These are phyloP conservation scores for Naganishia onofrii DNA, from an alignment of 768 basidiomycete genomes.

Conservation along the genomic window DNA sequence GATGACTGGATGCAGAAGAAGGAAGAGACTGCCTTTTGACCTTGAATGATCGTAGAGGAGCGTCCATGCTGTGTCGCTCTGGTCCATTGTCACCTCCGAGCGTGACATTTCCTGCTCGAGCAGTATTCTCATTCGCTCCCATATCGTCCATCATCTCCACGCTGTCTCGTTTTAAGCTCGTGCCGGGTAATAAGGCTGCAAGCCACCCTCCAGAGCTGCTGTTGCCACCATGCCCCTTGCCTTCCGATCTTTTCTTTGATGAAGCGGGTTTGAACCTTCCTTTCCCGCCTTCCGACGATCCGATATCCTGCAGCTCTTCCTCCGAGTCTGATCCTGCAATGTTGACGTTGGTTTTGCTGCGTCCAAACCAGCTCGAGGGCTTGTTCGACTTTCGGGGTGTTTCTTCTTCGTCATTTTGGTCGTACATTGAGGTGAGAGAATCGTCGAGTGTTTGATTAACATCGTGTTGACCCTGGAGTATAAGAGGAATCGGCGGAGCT, in stretches of 20 bases:
- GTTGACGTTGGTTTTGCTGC: constrained; percentile 2
- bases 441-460: neutral
- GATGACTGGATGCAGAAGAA: constrained; percentile 10
- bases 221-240: constrained; percentile 14
- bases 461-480: neutral
- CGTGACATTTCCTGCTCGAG: constrained; percentile 2
- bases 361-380: constrained; percentile 26
- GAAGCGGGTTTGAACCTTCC: neutral
- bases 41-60: constrained; percentile 23
- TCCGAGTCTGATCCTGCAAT: constrained; percentile 17
- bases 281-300: neutral
- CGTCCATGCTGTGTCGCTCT: neutral
- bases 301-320: constrained; percentile 22
- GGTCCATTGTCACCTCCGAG: constrained; percentile 1
- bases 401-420: constrained; percentile 1
- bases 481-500: neutral
- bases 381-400: constrained; percentile 11
- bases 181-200: constrained; percentile 15
- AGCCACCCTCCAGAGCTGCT: constrained; percentile 29
- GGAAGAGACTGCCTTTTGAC: constrained; percentile 17
- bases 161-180: constrained; percentile 5
- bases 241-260: constrained; percentile 8
- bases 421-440: neutral
- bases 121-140: constrained; percentile 17
- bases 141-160: constrained; percentile 7